Percentiles rank a stretch among this genome's conserved stretches.
phyloP scores from a whole-genome alignment of 208 protist species.

The Sergeia podlipaevii region DNA sequence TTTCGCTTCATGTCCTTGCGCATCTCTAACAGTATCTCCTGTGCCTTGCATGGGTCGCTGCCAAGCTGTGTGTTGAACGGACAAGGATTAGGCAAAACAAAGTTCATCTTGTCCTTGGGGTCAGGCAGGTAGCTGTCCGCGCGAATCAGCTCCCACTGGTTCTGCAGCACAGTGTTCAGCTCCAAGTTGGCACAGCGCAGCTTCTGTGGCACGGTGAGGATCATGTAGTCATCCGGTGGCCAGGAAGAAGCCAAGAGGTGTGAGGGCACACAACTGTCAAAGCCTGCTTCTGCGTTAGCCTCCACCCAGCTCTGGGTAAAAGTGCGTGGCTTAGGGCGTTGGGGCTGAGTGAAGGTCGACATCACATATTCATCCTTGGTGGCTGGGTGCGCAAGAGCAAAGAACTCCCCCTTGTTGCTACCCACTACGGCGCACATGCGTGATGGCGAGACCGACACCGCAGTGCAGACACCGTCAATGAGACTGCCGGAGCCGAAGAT shows the following conservation, averaged over 20 bases:
- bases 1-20: constrained; percentile 80
- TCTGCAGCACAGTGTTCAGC: constrained; percentile 49
- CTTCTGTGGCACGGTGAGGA: constrained; percentile 74
- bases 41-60: constrained; percentile 69
- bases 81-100: constrained; percentile 80
- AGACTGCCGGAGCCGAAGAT: constrained; percentile 53
- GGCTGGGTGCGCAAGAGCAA: constrained; percentile 68
- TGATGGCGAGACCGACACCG: constrained; percentile 68
- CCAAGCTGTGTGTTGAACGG: constrained; percentile 82
- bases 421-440: constrained; percentile 81
- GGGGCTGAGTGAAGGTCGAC: constrained; percentile 63
- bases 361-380: constrained; percentile 75
- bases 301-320: constrained; percentile 55
- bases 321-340: constrained; percentile 24
- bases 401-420: constrained; percentile 84
- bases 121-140: constrained; percentile 76
- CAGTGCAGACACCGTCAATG: constrained; percentile 55
- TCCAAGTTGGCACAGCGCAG: constrained; percentile 65
- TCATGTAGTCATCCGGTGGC: constrained; percentile 88
- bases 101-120: constrained; percentile 80
- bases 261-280: constrained; percentile 38
- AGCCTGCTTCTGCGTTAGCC: constrained; percentile 64
- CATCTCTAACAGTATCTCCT: constrained; percentile 62
- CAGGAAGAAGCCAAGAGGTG: constrained; percentile 74
- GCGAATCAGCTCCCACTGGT: constrained; percentile 69